These are phyloP conservation scores for Aspergillaceae sp. DNA, from an alignment of 2,329 filamentous ascomycete genomes.

Conservation along the genomic window DNA sequence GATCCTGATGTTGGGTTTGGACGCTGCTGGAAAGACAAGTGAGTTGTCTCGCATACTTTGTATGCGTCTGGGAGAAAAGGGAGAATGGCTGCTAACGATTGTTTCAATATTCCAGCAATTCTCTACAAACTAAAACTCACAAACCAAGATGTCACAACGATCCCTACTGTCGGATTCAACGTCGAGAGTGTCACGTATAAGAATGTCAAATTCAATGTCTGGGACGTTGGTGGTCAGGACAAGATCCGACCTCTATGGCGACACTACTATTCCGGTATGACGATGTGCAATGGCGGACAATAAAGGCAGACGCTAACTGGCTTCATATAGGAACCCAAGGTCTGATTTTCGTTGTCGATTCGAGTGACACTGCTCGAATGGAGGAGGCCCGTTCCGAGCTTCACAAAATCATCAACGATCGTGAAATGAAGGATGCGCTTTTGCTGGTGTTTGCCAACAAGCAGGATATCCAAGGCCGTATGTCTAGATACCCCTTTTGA, in stretches of 20 bases:
- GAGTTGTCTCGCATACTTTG: constrained; percentile 13
- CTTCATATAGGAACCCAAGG: constrained; percentile 75
- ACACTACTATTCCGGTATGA: constrained; percentile 79
- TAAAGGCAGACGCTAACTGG: background rate
- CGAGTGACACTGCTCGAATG: constrained; percentile 81
- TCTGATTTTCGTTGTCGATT: constrained; percentile 97
- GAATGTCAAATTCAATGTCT: constrained; percentile 99
- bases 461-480: constrained; percentile 83
- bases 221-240: constrained; percentile 98
- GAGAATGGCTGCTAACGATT: background rate
- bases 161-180: constrained; percentile 98
- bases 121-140: constrained; percentile 94
- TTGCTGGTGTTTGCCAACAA: constrained; percentile 97
- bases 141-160: constrained; percentile 95
- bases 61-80: background rate
- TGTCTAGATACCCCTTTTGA: constrained; percentile 16
- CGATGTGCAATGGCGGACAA: background rate
- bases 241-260: constrained; percentile 97
- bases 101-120: constrained; percentile 50
- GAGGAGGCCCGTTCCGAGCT: constrained; percentile 89
- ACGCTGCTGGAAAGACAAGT: constrained; percentile 96
- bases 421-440: constrained; percentile 93
- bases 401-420: constrained; percentile 94
- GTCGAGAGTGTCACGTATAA: constrained; percentile 98
- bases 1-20: constrained; percentile 93